These are phyloP conservation scores for Coemansia sp. DNA, from an alignment of 192 early-diverging fungal genomes.

Conservation along the genomic window DNA sequence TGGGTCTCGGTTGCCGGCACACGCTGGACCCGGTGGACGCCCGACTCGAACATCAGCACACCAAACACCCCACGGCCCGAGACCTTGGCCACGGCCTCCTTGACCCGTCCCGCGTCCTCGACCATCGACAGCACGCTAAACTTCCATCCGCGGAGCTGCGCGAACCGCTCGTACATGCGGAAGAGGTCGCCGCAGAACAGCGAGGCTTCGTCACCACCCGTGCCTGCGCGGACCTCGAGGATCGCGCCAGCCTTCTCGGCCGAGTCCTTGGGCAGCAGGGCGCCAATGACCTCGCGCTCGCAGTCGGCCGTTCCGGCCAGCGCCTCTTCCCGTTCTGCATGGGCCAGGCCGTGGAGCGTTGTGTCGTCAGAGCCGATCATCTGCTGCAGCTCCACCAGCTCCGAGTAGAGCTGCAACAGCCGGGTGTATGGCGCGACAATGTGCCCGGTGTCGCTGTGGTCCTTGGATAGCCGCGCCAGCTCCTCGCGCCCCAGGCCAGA, in stretches of 20 bases:
- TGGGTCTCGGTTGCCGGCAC: conserved; percentile 72
- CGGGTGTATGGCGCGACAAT: conserved; percentile 23
- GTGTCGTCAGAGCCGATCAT: conserved; percentile 26
- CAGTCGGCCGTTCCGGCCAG: conserved; percentile 31
- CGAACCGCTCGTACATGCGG: conserved; percentile 70
- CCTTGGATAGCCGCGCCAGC: conserved; percentile 42
- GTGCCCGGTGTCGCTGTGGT: conserved; percentile 28
- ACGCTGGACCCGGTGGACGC: conserved; percentile 77
- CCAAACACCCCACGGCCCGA: conserved; percentile 68
- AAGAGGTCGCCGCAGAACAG: conserved; percentile 66
- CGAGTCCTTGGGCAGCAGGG: conserved; percentile 60
- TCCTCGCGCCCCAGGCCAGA: conserved; percentile 26
- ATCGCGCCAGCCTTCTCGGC: conserved; percentile 65
- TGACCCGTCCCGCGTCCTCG: conserved; percentile 28
- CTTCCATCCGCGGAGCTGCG: conserved; percentile 57
- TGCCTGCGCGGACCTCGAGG: conserved; percentile 70
- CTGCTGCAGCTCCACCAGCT: conserved; percentile 41
- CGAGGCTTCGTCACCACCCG: conserved; percentile 74
- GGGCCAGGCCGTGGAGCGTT: conserved; percentile 50
- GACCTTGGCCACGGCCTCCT: conserved; percentile 62
- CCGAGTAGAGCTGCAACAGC: conserved; percentile 24
- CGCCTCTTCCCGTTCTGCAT: conserved; percentile 54
- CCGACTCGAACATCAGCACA: conserved; percentile 70
- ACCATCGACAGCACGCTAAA: conserved; percentile 51
- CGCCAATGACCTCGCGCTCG: conserved; percentile 54